Base-by-base conservation (phyloP, 352 stramenopile species). In the Globisporangium uncinulatum region DNA sequence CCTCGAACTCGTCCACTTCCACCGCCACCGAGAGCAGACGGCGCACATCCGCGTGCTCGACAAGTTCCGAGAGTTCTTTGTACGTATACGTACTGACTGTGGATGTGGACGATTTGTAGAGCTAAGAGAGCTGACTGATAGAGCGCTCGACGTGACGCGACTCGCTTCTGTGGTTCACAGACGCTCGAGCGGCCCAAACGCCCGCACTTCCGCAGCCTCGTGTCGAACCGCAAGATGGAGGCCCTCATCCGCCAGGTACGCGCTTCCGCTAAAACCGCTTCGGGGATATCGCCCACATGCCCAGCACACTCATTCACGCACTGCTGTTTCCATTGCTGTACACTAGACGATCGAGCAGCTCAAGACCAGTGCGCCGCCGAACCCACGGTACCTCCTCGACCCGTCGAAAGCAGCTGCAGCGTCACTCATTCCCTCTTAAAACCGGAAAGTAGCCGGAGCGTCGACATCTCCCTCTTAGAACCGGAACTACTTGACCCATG, bases 51-150 rank as follows among this genome's bases (percentile, higher is more conserved):
- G 79, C 34, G 75, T 87, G 46, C 67, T 80, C 32, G 75, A 85
- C 52, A 87, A 86, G 55, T 87, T 86, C 52, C 71, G 73, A 34
- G 74, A 86, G 34, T 87, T 87, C 54, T 86, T 87, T 45, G 77
- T 87, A 72, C 61, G 71, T 69, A 31, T 14, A 2, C 9, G 20
- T 37, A 2, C 1, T 5, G 34, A 8, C 2, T 50, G 0, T 39
- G 41, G 4, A 54, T 62, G 6, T 57, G 6, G 24, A 29, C 24
- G 24, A 29, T 29, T 1, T 4, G 1, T 29, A 9, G 19, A 15
- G 14, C 14, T 19, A 6, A n/a, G 10, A 32, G 46, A 51, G 13
- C 13, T 56, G 14, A 39, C 43, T 43, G 51, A 19, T 20, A 9
- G 7, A 4, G 41, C 36, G 21, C 32, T 6, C 14, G 34, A 17